phyloP scores from a whole-genome alignment of 2,329 filamentous ascomycete genomes.

The Whalleya microplaca region DNA sequence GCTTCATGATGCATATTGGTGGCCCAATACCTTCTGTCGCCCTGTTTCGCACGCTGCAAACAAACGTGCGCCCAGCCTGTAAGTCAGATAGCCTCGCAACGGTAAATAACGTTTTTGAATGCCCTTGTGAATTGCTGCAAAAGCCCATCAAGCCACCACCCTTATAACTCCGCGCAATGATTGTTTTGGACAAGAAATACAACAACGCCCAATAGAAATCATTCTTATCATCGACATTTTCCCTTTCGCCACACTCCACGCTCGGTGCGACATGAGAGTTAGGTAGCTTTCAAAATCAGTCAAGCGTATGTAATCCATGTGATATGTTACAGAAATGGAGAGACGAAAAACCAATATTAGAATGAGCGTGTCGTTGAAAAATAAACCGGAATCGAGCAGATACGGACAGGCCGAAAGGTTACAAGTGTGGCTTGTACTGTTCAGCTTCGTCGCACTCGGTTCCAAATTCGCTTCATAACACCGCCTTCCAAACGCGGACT shows the following conservation, averaged over 20 bases:
- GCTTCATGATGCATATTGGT: background rate
- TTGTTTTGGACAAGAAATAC: slow-evolving; percentile 10
- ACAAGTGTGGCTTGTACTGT: background rate
- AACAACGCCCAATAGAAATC: slow-evolving; percentile 2
- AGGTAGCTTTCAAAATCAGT: background rate
- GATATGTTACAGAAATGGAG: slow-evolving; percentile 19
- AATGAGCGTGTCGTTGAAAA: slow-evolving; percentile 1
- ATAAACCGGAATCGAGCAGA: slow-evolving; percentile 1
- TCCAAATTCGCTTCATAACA: slow-evolving; percentile 67
- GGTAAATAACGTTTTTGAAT: slow-evolving; percentile 22
- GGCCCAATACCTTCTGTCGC: background rate
- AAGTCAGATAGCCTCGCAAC: slow-evolving; percentile 13
- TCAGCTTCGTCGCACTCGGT: slow-evolving; percentile 55
- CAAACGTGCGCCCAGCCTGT: background rate
- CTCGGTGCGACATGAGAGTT: background rate
- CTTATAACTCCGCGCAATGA: slow-evolving; percentile 33
- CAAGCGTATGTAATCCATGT: slow-evolving; percentile 3
- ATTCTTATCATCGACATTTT: slow-evolving; percentile 8
- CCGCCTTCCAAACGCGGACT: slow-evolving; percentile 50
- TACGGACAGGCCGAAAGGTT: slow-evolving; percentile 3
- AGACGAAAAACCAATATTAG: background rate
- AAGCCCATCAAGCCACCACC: slow-evolving; percentile 2
- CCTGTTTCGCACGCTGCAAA: background rate
- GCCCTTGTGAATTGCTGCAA: slow-evolving; percentile 15
- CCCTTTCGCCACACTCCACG: slow-evolving; percentile 2